A percentile compares a stretch with the other conserved stretches of the same genome.
phyloP scores from a whole-genome alignment of 2,329 filamentous ascomycete genomes.

The Metarhizium humberi region DNA sequence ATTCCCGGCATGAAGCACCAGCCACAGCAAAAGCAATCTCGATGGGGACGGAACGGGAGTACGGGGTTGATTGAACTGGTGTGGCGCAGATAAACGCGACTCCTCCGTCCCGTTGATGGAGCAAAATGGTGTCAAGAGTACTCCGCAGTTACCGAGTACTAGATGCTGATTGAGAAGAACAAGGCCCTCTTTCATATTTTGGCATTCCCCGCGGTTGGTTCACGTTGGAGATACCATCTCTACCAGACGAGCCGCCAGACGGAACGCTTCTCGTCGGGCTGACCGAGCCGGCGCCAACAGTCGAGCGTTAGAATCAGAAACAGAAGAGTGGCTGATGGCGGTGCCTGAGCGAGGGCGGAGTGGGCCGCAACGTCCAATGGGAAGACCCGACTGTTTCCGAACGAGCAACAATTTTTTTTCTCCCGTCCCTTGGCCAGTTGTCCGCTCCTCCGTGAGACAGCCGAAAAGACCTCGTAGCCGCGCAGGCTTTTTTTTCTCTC shows the following conservation, averaged over 20 bases:
- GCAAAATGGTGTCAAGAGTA: too few species aligned
- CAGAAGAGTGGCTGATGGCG: neutral
- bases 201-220: too few species aligned
- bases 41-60: neutral
- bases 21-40: neutral
- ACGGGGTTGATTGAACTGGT: too few species aligned
- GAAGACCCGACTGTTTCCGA: conserved; percentile 8
- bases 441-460: neutral
- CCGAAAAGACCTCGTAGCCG: conserved; percentile 1
- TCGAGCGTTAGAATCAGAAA: neutral
- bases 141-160: too few species aligned
- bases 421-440: neutral
- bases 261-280: neutral
- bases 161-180: too few species aligned
- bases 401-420: neutral
- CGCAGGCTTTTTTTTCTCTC: conserved; percentile 2
- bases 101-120: too few species aligned
- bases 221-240: too few species aligned
- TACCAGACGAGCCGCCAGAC: too few species aligned
- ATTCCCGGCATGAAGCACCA: neutral
- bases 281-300: neutral
- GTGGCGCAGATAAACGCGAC: neutral
- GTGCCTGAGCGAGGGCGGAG: neutral
- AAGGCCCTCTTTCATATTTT: too few species aligned
- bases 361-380: conserved; percentile 5